Evolutionary conservation across 768 basidiomycete species (phyloP), one percentile per base, ranked within the genome.

Genomic region (Phylloporus scabripes): DNA sequence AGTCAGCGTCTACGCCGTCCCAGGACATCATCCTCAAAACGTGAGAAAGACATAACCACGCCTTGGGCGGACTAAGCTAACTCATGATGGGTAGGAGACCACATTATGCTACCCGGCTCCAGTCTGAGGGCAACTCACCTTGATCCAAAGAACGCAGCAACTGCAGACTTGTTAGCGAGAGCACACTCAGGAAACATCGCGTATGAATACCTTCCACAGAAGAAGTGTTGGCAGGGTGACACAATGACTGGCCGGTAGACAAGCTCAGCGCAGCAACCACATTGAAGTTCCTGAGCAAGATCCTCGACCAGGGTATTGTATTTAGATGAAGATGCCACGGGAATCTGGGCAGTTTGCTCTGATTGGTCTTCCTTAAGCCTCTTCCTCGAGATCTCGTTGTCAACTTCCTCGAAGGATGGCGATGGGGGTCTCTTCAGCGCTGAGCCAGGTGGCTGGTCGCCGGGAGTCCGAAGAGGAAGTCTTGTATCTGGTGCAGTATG

Each of bases 211-310:
- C 89, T 90, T 66, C 90, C 90, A 60, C 90, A 92, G 63, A 91
- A 92, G 74, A 87, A 90, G 73, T 92, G 90, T 58, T 91, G 87
- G 64, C 90, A 92, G 26, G 90, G 90, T 31, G 78, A 74, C 45
- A 92, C 86, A 24, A 90, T 71, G 14, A 92, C 89, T 3, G 90
- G 90, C 51, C 79, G 74, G 67, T 92, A 90, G 50, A 87, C 82
- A 37, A 92, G 73, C 50, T 81, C 89, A 15, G 87, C 78, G 66
- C 90, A 92, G 63, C 90, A 92, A 18, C 87, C 90, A 57, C 90
- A 92, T 55, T 88, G 83, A 34, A 92, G 75, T 62, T 91, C 88
- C 60, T 85, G 75, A 23, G 75, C 79, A 46, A 90, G 68, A 56
- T 84, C 79, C 36, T 84, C 80, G 20, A 75, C 75, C 48, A 88